These are phyloP conservation scores for Dactylellina cionopaga DNA, from an alignment of 2,329 filamentous ascomycete species.

Conservation along the genomic window DNA sequence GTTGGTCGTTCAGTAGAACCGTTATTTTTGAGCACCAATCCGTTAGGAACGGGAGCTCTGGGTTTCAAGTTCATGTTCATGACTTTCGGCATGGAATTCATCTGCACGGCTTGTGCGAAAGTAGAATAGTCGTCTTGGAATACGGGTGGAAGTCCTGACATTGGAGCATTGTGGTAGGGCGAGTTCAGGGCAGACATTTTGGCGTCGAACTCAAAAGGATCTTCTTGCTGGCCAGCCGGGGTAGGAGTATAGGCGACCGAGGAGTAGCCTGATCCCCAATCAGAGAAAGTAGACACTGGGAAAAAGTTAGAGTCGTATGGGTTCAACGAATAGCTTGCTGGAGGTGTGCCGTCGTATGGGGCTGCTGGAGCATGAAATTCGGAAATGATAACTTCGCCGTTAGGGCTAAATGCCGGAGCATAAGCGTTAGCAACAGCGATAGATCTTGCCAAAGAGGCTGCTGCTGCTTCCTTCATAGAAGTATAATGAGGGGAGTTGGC, in stretches of 20 bases:
- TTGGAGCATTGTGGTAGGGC: constrained; percentile 35
- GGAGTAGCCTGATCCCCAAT: constrained; percentile 55
- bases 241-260: constrained; percentile 55
- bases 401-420: constrained; percentile 48
- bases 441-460: constrained; percentile 56
- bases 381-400: constrained; percentile 47
- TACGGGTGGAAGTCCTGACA: constrained; percentile 50
- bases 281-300: constrained; percentile 56
- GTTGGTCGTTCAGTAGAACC: constrained; percentile 14
- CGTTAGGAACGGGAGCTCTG: constrained; percentile 26
- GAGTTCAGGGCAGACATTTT: constrained; percentile 38
- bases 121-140: constrained; percentile 54
- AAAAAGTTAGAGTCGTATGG: constrained; percentile 54
- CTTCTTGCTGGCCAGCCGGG: constrained; percentile 55
- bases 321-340: constrained; percentile 36
- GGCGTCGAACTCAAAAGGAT: constrained; percentile 57
- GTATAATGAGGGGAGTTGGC: constrained; percentile 52
- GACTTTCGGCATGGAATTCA: constrained; percentile 54
- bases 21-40: constrained; percentile 47
- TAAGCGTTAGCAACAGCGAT: constrained; percentile 53
- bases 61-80: constrained; percentile 49
- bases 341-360: constrained; percentile 47
- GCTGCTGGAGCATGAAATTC: constrained; percentile 40
- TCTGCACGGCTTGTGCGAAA: constrained; percentile 56
- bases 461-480: constrained; percentile 55